Evolutionary conservation across 78 protist species (phyloP).

Genomic region (Speleostelium caveatum): DNA sequence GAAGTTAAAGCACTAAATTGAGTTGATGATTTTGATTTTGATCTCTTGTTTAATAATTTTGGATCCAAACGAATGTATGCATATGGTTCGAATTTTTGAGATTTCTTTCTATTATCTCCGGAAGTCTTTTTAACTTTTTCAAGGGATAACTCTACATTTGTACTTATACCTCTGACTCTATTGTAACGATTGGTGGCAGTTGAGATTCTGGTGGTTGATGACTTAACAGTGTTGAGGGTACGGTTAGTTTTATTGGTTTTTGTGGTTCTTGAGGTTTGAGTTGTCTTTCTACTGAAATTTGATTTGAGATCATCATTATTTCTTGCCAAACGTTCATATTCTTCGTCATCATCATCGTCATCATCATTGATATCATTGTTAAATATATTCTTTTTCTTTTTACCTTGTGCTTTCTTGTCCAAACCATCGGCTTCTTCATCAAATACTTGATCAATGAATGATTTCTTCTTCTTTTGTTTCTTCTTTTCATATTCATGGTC

Average conservation of each 20-base stretch:
- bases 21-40: background rate
- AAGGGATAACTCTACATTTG: constrained; percentile 8
- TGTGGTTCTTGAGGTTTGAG: background rate
- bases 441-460: constrained; percentile 49
- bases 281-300: constrained; percentile 25
- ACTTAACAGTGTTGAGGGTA: background rate
- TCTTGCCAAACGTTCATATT: background rate
- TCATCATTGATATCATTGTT: background rate
- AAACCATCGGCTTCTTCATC: constrained; percentile 41
- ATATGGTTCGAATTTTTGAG: constrained; percentile 42
- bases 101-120: constrained; percentile 41
- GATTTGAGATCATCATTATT: constrained; percentile 44
- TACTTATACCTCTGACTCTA: constrained; percentile 57
- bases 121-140: background rate
- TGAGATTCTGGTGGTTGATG: constrained; percentile 12
- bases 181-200: constrained; percentile 42
- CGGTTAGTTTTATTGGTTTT: constrained; percentile 15
- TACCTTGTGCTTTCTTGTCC: constrained; percentile 36
- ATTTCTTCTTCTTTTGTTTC: background rate
- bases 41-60: constrained; percentile 56
- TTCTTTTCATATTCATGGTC: constrained; percentile 14
- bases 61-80: constrained; percentile 77
- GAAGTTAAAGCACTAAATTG: background rate
- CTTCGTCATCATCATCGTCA: constrained; percentile 31
- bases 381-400: too few species aligned